A percentile compares a stretch with the other conserved stretches of the same genome.
Conservation (phyloP, 108 stramenopile genomes). For the Cyclotella atomus region DNA sequence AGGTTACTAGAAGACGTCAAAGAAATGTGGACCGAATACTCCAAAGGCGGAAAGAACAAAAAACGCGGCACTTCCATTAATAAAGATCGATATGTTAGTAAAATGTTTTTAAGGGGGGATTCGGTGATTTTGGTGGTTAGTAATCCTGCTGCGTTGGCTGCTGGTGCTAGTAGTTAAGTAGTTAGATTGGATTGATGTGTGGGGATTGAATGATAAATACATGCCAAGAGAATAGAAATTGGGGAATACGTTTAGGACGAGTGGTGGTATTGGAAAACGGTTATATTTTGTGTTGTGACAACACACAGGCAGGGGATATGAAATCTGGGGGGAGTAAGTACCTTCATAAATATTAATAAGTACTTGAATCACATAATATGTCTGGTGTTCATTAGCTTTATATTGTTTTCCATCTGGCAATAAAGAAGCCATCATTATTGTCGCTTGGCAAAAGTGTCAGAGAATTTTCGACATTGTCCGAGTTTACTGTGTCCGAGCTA, state of each 20-base stretch:
- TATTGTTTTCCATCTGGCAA: conserved; percentile 44
- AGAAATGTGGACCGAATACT: conserved; percentile 99
- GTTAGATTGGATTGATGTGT: not conserved
- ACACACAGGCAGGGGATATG: too few relatives aligned
- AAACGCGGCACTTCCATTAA: conserved; percentile 89
- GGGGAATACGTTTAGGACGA: too few relatives aligned
- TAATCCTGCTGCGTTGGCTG: conserved; percentile 86
- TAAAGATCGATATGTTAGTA: conserved; percentile 97
- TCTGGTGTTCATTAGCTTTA: too few relatives aligned
- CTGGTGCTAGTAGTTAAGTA: conserved; percentile 1
- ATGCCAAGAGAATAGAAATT: not conserved
- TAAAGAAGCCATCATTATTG: conserved; percentile 58
- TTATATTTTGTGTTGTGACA: too few relatives aligned
- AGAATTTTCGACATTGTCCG: conserved; percentile 7
- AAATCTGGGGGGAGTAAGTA: too few relatives aligned
- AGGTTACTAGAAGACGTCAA: conserved; percentile 98
- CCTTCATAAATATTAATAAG: too few relatives aligned
- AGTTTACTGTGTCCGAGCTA: not conserved
- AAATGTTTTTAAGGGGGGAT: conserved; percentile 99
- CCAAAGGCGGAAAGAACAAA: conserved; percentile 92
- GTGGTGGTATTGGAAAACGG: too few relatives aligned
- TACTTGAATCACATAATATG: too few relatives aligned
- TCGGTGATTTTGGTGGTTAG: conserved; percentile 95
- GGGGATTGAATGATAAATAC: too few relatives aligned
- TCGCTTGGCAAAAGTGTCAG: conserved; percentile 34